These are phyloP conservation scores for Gentiana dahurica DNA, from an alignment of 257 asterid species.

Conservation along the genomic window DNA sequence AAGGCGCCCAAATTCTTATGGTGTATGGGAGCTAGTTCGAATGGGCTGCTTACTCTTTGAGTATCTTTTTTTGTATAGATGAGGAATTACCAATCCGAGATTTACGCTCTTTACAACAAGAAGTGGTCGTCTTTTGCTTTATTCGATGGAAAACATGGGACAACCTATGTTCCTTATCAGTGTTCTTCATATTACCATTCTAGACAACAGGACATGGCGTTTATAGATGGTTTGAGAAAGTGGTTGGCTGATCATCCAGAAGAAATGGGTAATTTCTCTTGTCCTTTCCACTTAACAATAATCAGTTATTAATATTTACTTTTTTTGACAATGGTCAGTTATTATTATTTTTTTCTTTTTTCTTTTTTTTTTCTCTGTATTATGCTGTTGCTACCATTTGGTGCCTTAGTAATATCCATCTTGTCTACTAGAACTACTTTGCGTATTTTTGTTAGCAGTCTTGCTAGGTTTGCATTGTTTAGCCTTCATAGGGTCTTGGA, in stretches of 20 bases:
- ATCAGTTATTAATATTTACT: too few relatives aligned
- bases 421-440: too few relatives aligned
- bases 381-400: too few relatives aligned
- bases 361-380: too few relatives aligned
- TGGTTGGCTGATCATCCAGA: slow-evolving; percentile 36
- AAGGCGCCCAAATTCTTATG: too few relatives aligned
- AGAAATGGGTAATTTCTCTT: slow-evolving; percentile 22
- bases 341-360: too few relatives aligned
- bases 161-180: slow-evolving; percentile 46
- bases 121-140: slow-evolving; percentile 63
- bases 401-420: too few relatives aligned
- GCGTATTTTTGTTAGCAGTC: too few relatives aligned
- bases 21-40: neutral
- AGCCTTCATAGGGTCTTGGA: too few relatives aligned
- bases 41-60: neutral
- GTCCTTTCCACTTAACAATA: neutral
- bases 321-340: too few relatives aligned
- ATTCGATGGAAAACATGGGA: slow-evolving; percentile 37
- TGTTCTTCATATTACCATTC: slow-evolving; percentile 37
- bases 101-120: slow-evolving; percentile 57
- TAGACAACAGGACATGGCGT: slow-evolving; percentile 40
- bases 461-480: too few relatives aligned
- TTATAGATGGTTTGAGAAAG: slow-evolving; percentile 28
- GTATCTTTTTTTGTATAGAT: slow-evolving; percentile 27
- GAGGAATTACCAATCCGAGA: slow-evolving; percentile 35